A percentile compares a stretch with the other conserved stretches of the same genome.
phyloP scores from a whole-genome alignment of 495 filamentous ascomycete species.

The Neurospora sp. region DNA sequence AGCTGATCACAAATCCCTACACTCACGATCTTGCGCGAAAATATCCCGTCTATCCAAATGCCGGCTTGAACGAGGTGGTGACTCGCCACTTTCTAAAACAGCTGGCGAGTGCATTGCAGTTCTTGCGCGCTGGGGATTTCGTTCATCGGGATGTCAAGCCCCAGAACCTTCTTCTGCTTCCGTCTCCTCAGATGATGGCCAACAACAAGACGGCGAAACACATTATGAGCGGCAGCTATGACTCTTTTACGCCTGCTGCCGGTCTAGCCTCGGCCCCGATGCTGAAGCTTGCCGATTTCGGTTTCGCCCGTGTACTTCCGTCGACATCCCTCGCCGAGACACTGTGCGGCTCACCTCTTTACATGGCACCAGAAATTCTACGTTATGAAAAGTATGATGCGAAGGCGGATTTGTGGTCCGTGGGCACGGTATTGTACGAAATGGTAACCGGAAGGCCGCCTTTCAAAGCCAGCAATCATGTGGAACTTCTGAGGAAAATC shows the following conservation, averaged over 20 bases:
- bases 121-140: conserved; percentile 71
- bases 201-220: conserved; percentile 30
- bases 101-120: conserved; percentile 83
- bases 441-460: conserved; percentile 88
- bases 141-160: conserved; percentile 97
- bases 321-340: conserved; percentile 88
- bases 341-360: conserved; percentile 92
- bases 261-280: conserved; percentile 84
- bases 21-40: conserved; percentile 80
- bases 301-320: conserved; percentile 85
- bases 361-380: conserved; percentile 98
- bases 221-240: conserved; percentile 53
- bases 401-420: conserved; percentile 94
- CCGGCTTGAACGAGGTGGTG: conserved; percentile 86
- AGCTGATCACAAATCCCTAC: conserved; percentile 59
- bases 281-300: conserved; percentile 96
- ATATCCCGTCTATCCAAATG: conserved; percentile 72
- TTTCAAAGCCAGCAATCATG: conserved; percentile 86
- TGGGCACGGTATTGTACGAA: conserved; percentile 89
- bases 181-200: conserved; percentile 55
- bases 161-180: conserved; percentile 86
- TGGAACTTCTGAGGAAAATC: conserved; percentile 85
- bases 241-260: conserved; percentile 67
- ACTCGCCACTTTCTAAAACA: conserved; percentile 95
- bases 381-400: conserved; percentile 96